Conservation (phyloP, 257 asterid genomes). For the Solanum arcanum region DNA sequence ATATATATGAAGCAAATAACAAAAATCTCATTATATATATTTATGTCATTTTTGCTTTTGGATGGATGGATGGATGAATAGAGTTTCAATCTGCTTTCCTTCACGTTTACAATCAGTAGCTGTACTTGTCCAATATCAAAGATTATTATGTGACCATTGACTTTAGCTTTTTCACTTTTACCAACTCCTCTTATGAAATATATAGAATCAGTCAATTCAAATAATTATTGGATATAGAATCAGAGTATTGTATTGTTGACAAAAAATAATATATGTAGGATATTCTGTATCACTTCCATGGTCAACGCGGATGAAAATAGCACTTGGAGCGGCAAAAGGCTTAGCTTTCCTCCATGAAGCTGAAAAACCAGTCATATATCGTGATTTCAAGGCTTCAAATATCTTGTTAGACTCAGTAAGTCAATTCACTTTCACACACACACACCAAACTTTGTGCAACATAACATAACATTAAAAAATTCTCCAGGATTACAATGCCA, state of each 20-base stretch:
- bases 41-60: too few relatives aligned
- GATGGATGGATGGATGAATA: neutral
- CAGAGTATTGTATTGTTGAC: neutral
- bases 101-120: neutral
- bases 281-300: constrained; percentile 9
- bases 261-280: neutral
- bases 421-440: neutral
- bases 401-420: constrained; percentile 13
- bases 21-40: too few relatives aligned
- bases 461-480: neutral
- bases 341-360: constrained; percentile 12
- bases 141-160: neutral
- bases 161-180: neutral
- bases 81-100: neutral
- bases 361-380: constrained; percentile 5
- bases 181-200: neutral
- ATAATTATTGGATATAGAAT: too few relatives aligned
- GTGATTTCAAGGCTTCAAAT: constrained; percentile 15
- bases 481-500: constrained; percentile 10
- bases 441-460: neutral
- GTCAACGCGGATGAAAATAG: constrained; percentile 10
- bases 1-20: too few relatives aligned
- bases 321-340: constrained; percentile 17
- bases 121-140: neutral
- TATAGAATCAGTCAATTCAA: neutral